These are phyloP conservation scores for Fusarium phyllophilum DNA, from an alignment of 2,329 filamentous ascomycete species.

Conservation along the genomic window DNA sequence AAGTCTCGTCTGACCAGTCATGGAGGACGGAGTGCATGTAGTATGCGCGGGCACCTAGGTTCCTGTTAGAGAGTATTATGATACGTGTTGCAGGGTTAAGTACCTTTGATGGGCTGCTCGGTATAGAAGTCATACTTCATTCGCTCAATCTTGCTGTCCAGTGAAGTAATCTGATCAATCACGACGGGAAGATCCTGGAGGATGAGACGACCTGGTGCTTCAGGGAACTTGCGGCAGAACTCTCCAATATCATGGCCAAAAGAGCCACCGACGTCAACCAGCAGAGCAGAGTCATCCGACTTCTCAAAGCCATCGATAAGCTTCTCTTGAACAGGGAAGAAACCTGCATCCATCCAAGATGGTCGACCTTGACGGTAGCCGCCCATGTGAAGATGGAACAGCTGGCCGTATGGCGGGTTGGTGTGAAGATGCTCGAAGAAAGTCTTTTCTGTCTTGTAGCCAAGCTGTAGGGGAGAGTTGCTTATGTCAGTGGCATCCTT, in stretches of 20 bases:
- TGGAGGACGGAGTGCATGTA: slow-evolving; percentile 56
- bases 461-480: slow-evolving; percentile 47
- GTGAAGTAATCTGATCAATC: slow-evolving; percentile 46
- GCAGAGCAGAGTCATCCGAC: slow-evolving; percentile 39
- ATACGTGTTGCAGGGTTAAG: neutral
- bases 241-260: slow-evolving; percentile 50
- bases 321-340: slow-evolving; percentile 49
- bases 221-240: slow-evolving; percentile 49
- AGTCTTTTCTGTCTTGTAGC: slow-evolving; percentile 48
- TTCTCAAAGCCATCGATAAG: slow-evolving; percentile 45
- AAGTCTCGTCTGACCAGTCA: slow-evolving; percentile 53
- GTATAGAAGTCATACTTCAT: slow-evolving; percentile 59
- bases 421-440: slow-evolving; percentile 47
- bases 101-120: slow-evolving; percentile 57
- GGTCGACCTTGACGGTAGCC: slow-evolving; percentile 49
- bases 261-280: slow-evolving; percentile 52
- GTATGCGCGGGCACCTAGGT: slow-evolving; percentile 51
- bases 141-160: slow-evolving; percentile 45
- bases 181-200: slow-evolving; percentile 60
- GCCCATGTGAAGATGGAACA: slow-evolving; percentile 54
- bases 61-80: neutral
- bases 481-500: slow-evolving; percentile 44
- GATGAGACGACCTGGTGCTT: slow-evolving; percentile 54
- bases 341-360: slow-evolving; percentile 50
- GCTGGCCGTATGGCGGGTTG: slow-evolving; percentile 42